Percentiles rank a stretch among this genome's conserved stretches.
Conservation (phyloP, 169 alveolate species). For the Eimeria acervulina region DNA sequence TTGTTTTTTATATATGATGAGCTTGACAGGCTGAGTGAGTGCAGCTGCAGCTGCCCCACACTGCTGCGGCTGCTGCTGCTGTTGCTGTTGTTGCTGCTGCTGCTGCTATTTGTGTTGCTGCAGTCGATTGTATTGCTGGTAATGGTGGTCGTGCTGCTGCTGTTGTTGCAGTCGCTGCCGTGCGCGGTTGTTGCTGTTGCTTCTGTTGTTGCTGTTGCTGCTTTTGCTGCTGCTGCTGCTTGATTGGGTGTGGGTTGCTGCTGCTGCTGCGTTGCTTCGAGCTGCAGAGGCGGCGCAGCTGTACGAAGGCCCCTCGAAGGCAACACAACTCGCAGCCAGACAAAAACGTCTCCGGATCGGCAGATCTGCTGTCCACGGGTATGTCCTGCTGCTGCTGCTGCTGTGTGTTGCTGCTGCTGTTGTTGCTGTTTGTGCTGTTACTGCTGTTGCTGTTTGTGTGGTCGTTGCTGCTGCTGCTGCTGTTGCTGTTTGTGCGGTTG, state of each 20-base stretch:
- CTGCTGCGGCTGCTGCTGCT: neutral
- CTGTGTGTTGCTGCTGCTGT: too few species aligned
- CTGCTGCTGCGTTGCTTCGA: neutral
- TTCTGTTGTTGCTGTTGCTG: too few species aligned
- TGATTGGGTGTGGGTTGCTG: too few species aligned
- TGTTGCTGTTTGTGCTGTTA: too few species aligned
- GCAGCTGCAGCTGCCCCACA: too few species aligned
- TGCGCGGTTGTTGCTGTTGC: too few species aligned
- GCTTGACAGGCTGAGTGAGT: conserved; percentile 31
- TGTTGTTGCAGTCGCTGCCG: neutral
- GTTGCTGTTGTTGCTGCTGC: too few species aligned
- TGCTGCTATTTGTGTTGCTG: neutral
- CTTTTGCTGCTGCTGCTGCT: neutral
- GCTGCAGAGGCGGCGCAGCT: conserved; percentile 35
- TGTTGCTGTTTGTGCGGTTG: too few species aligned
- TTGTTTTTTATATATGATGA: conserved; percentile 50
- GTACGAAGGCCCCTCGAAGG: conserved; percentile 1
- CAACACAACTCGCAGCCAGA: conserved; percentile 38
- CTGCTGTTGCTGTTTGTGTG: too few species aligned
- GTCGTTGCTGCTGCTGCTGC: too few species aligned
- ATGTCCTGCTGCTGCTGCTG: neutral
- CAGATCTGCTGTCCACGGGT: conserved; percentile 55
- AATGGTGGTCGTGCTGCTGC: neutral
- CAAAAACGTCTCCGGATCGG: conserved; percentile 29
- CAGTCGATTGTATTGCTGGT: neutral